Base-by-base conservation (phyloP, 2,329 filamentous ascomycete species). In the Claviceps monticola region DNA sequence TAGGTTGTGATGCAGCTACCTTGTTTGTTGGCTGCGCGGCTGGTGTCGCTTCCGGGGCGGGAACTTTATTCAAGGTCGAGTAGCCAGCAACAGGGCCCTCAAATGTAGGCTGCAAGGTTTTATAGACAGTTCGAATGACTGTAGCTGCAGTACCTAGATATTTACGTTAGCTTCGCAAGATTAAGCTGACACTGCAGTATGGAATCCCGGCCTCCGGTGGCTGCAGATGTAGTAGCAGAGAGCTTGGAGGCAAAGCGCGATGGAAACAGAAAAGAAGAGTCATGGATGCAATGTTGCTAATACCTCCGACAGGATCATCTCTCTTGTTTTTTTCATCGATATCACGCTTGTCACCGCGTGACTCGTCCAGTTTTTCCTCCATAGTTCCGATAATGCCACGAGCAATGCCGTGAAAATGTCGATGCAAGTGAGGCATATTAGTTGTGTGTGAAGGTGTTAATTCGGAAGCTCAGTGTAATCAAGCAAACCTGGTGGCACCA, bases 71-170 rank as follows among this genome's bases (percentile, higher is more conserved):
- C 9, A 69, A 48, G 5, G 71, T 74, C 37, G 64, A 64, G 51
- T 69, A 74, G 26, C 71, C 68, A 29, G 58, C 71, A 51, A 74
- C 62, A 5, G 62, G 59, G n/a, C 70, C 71, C 38, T 64, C 61
- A 39, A 74, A 74, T 4, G 65, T 70, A 13, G 67, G 60, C 5
- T 61, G 56, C 60, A 71, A 54, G 39, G 72, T 74, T 48, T 66
- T 65, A 57, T 69, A 73, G 19, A 74, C 64, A 17, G 68, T 71
- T 14, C 59, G 60, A 37, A 66, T 58, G 43, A 69, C 60, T 17
- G 65, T 68, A 57, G 44, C 21, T 42, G 14, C 29, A 49, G 46
- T 37, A 42, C 38, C 50, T 55, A 36, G 11, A 48, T 4, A 13
- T 37, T 39, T 8, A 14, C 3, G 49, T 55, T 39, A 56, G 52